Conservation (phyloP, 225 moss, liverwort and hornwort genomes). For the Marchantia polymorpha region DNA sequence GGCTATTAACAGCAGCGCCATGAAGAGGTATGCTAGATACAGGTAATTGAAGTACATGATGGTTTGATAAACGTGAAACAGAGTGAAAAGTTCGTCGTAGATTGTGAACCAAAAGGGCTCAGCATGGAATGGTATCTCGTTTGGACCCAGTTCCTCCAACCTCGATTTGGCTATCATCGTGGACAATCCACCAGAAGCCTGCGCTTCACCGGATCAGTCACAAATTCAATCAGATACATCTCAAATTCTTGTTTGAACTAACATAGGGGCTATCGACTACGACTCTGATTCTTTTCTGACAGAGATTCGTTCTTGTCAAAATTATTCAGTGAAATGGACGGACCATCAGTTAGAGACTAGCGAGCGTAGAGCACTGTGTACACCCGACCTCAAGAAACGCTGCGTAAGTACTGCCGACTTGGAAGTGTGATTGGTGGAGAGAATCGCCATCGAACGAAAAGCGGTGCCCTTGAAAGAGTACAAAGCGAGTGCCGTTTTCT, state of each 20-base stretch:
- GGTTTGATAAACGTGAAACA: constrained; percentile 63
- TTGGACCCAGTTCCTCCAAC: constrained; percentile 52
- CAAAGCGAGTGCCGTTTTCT: background rate
- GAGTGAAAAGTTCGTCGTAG: constrained; percentile 63
- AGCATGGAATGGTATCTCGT: constrained; percentile 60
- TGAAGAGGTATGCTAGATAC: constrained; percentile 60
- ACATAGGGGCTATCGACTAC: background rate
- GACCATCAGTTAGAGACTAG: background rate
- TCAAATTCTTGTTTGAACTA: background rate
- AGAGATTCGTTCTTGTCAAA: too few relatives aligned
- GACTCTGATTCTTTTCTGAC: background rate
- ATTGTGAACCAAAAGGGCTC: constrained; percentile 53
- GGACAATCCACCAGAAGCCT: constrained; percentile 51
- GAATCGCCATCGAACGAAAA: constrained; percentile 25
- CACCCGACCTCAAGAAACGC: constrained; percentile 26
- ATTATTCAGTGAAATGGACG: too few relatives aligned
- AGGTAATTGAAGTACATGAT: constrained; percentile 63
- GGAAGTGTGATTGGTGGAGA: constrained; percentile 18
- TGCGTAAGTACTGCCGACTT: constrained; percentile 26
- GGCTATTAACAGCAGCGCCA: constrained; percentile 48
- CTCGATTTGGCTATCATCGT: constrained; percentile 36
- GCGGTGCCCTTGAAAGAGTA: constrained; percentile 37
- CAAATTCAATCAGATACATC: background rate
- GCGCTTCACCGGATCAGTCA: background rate
- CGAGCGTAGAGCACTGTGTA: background rate